Evolutionary conservation across 495 filamentous ascomycete genomes (phyloP), one percentile per base, ranked within the genome.

Genomic region (Talaromyces stipitatus): DNA sequence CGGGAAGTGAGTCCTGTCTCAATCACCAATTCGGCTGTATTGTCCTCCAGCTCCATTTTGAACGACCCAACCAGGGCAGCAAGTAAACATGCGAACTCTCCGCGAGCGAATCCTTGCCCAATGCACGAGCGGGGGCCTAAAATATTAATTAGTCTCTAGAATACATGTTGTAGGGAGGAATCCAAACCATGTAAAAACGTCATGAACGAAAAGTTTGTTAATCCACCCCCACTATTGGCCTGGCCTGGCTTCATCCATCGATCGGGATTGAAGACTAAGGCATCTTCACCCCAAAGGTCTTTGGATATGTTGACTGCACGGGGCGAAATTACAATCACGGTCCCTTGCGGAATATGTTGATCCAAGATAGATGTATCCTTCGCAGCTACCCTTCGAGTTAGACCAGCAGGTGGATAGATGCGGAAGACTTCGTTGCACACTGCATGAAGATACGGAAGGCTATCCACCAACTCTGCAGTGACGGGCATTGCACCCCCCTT

Each of bases 71-170:
- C 82, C 70, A 85, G 77, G 2, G 80, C 78, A 54, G 90, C 91
- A 52, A 97, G 58, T 59, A 96, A 69, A 64, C 84, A 89, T 9
- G 87, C 88, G 66, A 95, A 89, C 76, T 97, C 92, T 0, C 83
- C 76, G 69, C 84, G 87, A 0, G 91, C 88, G 70, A 98, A 98
- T 2, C 77, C 77, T 67, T 82, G 77, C 20, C 91, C 91, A 38
- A 96, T 91, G 63, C 91, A 96, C 29, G 84, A 81, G 20, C 89
- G 75, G 3, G 91, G 90, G 0, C 91, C 91, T 57, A 89, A 82
- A 48, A 87, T 81, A 80, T 54, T 85, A 84, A 5, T 82, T 82
- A 43, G 83, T 26, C 12, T 18, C 10, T 10, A 48, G 1, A 48
- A 26, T 4, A n/a, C 12, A 5, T 11, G 20, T 27, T 48, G 45